A percentile compares a stretch with the other conserved stretches of the same genome.
These are phyloP conservation scores for Warburgia ugandensis DNA, from an alignment of 164 flowering plant genomes.

Conservation along the genomic window DNA sequence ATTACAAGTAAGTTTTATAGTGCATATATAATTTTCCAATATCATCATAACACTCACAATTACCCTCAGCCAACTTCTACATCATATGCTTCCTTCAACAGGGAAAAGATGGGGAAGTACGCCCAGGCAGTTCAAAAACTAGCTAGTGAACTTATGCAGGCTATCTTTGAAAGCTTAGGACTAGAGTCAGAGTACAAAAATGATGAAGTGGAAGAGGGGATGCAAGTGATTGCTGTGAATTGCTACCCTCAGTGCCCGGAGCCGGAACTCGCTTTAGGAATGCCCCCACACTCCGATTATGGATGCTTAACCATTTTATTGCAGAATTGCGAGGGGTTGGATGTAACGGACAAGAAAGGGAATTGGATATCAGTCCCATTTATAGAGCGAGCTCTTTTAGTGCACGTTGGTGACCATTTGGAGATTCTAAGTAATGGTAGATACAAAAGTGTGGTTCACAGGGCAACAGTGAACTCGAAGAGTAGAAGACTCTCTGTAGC, in stretches of 20 bases:
- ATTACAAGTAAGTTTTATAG: constrained; percentile 28
- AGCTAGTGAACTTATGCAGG: constrained; percentile 22
- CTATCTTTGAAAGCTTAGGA: constrained; percentile 34
- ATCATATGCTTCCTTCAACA: too few relatives aligned
- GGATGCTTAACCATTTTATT: constrained; percentile 1
- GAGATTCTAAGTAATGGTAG: constrained; percentile 10
- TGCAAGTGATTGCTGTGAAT: constrained; percentile 7
- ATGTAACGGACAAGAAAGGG: neutral
- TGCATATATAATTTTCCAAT: too few relatives aligned
- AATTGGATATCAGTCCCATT: neutral
- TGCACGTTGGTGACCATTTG: constrained; percentile 8
- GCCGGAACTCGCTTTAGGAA: constrained; percentile 5
- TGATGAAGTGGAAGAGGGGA: constrained; percentile 4
- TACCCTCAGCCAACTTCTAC: too few relatives aligned
- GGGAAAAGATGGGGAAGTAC: constrained; percentile 44
- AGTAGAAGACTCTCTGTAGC: constrained; percentile 36
- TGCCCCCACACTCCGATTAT: constrained; percentile 8
- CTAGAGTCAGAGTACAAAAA: constrained; percentile 12
- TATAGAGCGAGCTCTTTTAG: neutral
- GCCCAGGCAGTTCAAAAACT: constrained; percentile 24
- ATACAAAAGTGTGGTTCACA: constrained; percentile 35
- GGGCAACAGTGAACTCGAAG: constrained; percentile 27
- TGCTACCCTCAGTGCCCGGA: constrained; percentile 11
- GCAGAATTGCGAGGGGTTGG: constrained; percentile 3
- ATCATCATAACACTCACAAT: too few relatives aligned